These are phyloP conservation scores for Cutaneotrichosporon cutaneum DNA, from an alignment of 1,284 basidiomycete genomes.

Conservation along the genomic window DNA sequence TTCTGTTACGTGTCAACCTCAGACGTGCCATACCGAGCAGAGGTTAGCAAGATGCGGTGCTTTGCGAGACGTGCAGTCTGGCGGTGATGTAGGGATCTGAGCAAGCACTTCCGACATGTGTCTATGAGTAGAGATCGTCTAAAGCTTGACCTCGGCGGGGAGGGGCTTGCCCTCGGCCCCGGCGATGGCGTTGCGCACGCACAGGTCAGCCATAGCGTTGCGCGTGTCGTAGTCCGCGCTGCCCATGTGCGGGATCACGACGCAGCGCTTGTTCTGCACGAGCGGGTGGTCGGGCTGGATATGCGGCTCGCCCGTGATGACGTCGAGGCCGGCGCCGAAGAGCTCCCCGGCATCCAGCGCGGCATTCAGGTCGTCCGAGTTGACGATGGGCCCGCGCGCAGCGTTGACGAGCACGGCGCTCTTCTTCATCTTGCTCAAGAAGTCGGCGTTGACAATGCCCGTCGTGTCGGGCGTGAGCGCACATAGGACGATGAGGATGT, in stretches of 20 bases:
- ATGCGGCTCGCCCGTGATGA: slow-evolving; percentile 87
- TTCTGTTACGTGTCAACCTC: no score
- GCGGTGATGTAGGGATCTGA: no score
- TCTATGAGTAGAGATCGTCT: slow-evolving; percentile 4
- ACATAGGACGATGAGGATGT: slow-evolving; percentile 79
- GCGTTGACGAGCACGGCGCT: slow-evolving; percentile 77
- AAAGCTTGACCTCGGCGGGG: slow-evolving; percentile 43
- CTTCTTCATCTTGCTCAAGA: slow-evolving; percentile 80
- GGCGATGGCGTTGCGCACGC: slow-evolving; percentile 44
- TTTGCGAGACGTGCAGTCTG: no score
- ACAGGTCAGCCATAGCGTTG: slow-evolving; percentile 73
- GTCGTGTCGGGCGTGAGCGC: slow-evolving; percentile 71
- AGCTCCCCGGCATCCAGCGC: slow-evolving; percentile 75
- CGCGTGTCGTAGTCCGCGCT: slow-evolving; percentile 85
- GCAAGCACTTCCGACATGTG: neutral
- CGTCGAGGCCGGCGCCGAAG: slow-evolving; percentile 89
- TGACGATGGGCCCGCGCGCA: slow-evolving; percentile 71
- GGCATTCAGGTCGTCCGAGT: slow-evolving; percentile 78
- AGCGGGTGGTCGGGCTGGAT: slow-evolving; percentile 72
- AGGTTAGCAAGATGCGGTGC: no score
- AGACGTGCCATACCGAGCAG: no score
- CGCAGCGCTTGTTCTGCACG: slow-evolving; percentile 58
- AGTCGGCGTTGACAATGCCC: slow-evolving; percentile 68
- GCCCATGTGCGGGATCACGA: slow-evolving; percentile 84
- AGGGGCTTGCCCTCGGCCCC: slow-evolving; percentile 37